Base-by-base conservation (phyloP, 2,329 filamentous ascomycete species). In the Raffaelea arxii region DNA sequence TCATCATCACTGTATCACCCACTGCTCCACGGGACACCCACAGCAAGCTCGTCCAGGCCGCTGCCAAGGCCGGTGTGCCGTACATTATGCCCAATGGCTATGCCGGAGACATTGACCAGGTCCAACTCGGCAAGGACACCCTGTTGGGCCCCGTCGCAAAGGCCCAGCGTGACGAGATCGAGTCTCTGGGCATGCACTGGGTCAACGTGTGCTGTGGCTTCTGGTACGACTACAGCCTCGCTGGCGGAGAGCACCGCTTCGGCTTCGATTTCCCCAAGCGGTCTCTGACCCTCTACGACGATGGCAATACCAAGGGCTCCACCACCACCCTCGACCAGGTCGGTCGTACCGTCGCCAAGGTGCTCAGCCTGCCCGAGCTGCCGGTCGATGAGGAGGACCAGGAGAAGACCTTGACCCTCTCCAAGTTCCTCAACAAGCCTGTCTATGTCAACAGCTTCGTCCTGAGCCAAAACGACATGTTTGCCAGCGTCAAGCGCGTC, bases 401-500 rank as follows among this genome's bases (percentile, higher is more conserved):
- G n/a, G n/a, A n/a, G n/a, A 58, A 52, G 35, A 57, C 58, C 2
- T 65, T 68, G 30, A 55, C 53, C 7, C 59, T 62, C 10, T 65
- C 64, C 7, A 52, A 58, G 30, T 78, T 66, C 54, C 78, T 72
- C 53, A 51, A 80, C 11, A 68, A 66, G 7, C 78, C 73, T 49
- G 32, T 18, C 32, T 36, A 10, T 16, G 14, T 36, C 32, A 7
- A 6, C 14, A n/a, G 14, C 14, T 84, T 82, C 63, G 58, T 63
- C 5, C 52, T 78, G 48, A 77, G 62, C 48, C 82, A 85, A 59
- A 68, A 68, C 19, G 80, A 84, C 6, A 83, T 85, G 66, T 68
- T 85, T 46, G 71, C 73, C 37, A 72, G 71, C 19, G 62, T 80
- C 7, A 69, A 79, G 54, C 69, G 72, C 0, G 78, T 78, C 3